Evolutionary conservation across 495 filamentous ascomycete species (phyloP).

Genomic region (Tuber umbilicatum): DNA sequence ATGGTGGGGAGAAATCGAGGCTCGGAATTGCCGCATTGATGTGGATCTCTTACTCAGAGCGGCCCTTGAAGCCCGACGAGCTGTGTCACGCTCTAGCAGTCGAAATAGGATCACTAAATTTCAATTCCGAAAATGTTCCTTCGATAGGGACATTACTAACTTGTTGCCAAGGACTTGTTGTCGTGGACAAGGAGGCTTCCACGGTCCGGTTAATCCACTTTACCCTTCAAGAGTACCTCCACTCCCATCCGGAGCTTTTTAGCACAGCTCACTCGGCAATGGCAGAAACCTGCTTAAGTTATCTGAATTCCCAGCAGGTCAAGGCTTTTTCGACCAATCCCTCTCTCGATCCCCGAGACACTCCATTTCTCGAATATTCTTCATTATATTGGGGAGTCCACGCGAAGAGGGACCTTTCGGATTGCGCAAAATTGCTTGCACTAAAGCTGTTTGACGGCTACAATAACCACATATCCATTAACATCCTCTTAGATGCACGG

Average conservation of each 20-base stretch:
- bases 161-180: neutral
- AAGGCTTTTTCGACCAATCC: neutral
- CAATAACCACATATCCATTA: too few relatives aligned
- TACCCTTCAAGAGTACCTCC: neutral
- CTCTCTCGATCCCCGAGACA: neutral
- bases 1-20: too few relatives aligned
- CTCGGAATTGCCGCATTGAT: too few relatives aligned
- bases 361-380: too few relatives aligned
- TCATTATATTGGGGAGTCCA: too few relatives aligned
- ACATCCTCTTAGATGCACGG: too few relatives aligned
- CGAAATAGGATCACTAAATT: neutral
- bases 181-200: neutral
- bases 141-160: neutral
- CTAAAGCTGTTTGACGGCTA: too few relatives aligned
- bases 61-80: too few relatives aligned
- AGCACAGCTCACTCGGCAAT: neutral
- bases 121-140: neutral
- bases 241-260: neutral
- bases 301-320: neutral
- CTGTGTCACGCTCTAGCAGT: neutral
- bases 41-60: too few relatives aligned
- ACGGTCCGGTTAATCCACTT: neutral
- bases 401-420: too few relatives aligned
- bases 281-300: neutral
- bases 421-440: too few relatives aligned